Evolutionary conservation across 805 yeast species (phyloP).

Genomic region (Candida mattraensis): DNA sequence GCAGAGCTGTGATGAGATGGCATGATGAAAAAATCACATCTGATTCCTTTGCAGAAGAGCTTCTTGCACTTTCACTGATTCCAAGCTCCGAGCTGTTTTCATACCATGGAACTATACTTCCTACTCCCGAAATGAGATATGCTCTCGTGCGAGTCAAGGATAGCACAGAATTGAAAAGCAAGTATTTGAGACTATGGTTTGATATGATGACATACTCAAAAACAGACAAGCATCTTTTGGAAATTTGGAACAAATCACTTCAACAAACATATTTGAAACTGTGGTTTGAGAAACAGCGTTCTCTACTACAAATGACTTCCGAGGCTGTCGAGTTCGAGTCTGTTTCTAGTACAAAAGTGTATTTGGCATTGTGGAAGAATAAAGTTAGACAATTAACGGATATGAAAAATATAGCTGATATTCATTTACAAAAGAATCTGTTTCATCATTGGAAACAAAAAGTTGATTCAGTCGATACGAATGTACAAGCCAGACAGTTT

Average conservation of each 20-base stretch:
- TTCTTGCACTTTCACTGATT: constrained; percentile 26
- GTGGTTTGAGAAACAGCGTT: constrained; percentile 23
- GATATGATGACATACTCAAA: constrained; percentile 13
- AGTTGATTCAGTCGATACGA: background rate
- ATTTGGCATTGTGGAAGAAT: background rate
- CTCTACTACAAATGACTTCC: too few species aligned
- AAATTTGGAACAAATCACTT: constrained; percentile 18
- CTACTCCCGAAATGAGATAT: constrained; percentile 29
- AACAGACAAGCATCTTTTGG: constrained; percentile 14
- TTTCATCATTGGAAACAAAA: constrained; percentile 10
- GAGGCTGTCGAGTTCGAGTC: too few species aligned
- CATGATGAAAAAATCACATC: constrained; percentile 10
- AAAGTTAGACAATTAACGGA: background rate
- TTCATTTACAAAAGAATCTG: background rate
- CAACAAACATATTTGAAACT: constrained; percentile 11
- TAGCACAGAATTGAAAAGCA: constrained; percentile 20
- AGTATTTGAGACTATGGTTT: constrained; percentile 23
- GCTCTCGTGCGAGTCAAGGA: constrained; percentile 24
- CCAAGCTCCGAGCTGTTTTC: constrained; percentile 26
- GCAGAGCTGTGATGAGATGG: constrained; percentile 21
- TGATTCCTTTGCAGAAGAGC: constrained; percentile 19
- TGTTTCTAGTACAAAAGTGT: too few species aligned
- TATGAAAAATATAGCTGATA: constrained; percentile 5
- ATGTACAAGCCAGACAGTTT: background rate
- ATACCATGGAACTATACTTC: constrained; percentile 17